Evolutionary conservation across 2,329 filamentous ascomycete genomes (phyloP).

Genomic region (Zymoseptoria brevis): DNA sequence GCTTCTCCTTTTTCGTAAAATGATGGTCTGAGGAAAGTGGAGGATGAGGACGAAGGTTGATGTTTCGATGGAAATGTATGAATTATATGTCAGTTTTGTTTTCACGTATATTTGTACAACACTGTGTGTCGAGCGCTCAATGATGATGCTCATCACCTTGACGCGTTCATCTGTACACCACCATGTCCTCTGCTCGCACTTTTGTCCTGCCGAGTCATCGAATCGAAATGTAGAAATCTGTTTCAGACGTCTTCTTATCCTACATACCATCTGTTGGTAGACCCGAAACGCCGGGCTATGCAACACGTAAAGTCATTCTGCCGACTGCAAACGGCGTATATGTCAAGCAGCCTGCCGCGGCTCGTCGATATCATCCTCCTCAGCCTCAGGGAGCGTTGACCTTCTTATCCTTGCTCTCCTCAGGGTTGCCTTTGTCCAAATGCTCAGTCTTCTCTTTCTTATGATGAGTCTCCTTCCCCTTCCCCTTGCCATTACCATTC

Average conservation of each 20-base stretch:
- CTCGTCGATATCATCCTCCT: too few relatives aligned
- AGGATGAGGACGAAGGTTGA: background rate
- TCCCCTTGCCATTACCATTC: constrained; percentile 7
- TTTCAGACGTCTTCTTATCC: background rate
- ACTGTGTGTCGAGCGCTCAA: background rate
- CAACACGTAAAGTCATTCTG: background rate
- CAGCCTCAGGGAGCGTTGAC: constrained; percentile 13
- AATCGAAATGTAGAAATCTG: background rate
- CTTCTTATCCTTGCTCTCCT: constrained; percentile 17
- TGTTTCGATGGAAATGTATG: background rate
- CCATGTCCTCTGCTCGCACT: too few relatives aligned
- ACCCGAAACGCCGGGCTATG: background rate
- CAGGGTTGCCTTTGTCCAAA: constrained; percentile 15
- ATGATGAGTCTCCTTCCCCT: background rate
- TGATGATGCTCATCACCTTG: background rate
- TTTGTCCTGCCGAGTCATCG: too few relatives aligned
- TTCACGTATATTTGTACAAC: background rate
- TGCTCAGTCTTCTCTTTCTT: constrained; percentile 8
- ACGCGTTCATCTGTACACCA: too few relatives aligned
- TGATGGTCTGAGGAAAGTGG: background rate
- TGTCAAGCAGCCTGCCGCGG: background rate
- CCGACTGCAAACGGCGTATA: background rate
- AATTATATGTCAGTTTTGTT: background rate
- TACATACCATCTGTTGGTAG: background rate
- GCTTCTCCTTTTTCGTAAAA: background rate